Evolutionary conservation across 805 yeast genomes (phyloP), one percentile per base, ranked within the genome.

Genomic region (Pichia deserticola): DNA sequence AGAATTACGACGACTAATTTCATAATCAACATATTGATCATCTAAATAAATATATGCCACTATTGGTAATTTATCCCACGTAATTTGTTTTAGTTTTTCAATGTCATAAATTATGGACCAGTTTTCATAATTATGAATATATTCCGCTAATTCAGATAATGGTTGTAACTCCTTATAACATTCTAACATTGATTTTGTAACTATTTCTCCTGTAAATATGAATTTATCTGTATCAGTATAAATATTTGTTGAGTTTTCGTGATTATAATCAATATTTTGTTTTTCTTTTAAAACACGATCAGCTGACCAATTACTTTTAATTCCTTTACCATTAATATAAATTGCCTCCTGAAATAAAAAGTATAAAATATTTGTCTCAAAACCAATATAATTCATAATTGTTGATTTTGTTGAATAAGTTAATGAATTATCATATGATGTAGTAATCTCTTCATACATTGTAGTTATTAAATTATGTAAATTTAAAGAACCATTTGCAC

Each of bases 311-410:
- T 69, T 54, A 5, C 77, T 64, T 5, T 48, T 49, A n/a, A 45
- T 43, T 1, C 64, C 63, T 8, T 47, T 44, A 0, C 78, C 76
- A 54, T 77, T 79, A 51, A 76, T 66, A 59, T 79, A 79, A 13
- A 80, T 78, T 6, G 82, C 78, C 54, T 79, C 84, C 58, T 78
- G 83, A 54, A 78, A 72, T 39, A 81, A 64, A 3, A 79, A 78
- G 56, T 79, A 79, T 15, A 80, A 56, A 33, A 75, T 62, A 53
- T 79, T 79, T 5, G 83, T 73, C 51, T 79, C 84, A 57, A 78
- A 80, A 1, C 73, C 63, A 8, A 66, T 59, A 28, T 49, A 54
- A 42, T 59, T 60, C 52, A 73, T 71, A 11, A 77, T 51, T 2
- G 53, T 41, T 28, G 47, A 53, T 49, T 76, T 63, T 1, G 72